Conservation (phyloP, 805 yeast species). For the Diddensiella transvaalensis region DNA sequence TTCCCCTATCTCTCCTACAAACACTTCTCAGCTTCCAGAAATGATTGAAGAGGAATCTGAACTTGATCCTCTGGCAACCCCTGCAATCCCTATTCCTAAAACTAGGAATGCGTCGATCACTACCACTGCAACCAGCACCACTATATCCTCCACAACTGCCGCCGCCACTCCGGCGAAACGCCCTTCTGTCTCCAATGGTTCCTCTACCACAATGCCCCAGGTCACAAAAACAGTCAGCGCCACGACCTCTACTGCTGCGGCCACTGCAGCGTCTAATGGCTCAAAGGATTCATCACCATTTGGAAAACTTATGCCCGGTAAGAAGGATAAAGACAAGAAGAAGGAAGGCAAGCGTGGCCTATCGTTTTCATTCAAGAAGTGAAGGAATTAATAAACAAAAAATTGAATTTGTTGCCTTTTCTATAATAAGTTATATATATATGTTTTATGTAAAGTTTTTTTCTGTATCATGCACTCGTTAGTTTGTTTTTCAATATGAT, state of each 20-base stretch:
- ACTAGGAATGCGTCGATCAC: neutral
- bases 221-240: neutral
- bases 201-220: neutral
- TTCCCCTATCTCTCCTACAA: constrained; percentile 1
- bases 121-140: neutral
- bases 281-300: neutral
- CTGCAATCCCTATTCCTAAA: neutral
- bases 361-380: constrained; percentile 15
- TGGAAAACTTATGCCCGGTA: neutral
- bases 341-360: constrained; percentile 12
- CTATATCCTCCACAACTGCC: neutral
- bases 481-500: too few species aligned
- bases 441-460: too few species aligned
- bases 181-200: constrained; percentile 1
- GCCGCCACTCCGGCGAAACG: neutral
- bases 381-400: constrained; percentile 1
- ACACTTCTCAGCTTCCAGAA: constrained; percentile 1
- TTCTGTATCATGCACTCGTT: too few species aligned
- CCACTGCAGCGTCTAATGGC: neutral
- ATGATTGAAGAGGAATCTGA: constrained; percentile 13
- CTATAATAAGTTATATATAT: too few species aligned
- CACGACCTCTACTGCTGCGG: neutral
- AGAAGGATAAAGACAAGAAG: constrained; percentile 5
- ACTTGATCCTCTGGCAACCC: constrained; percentile 1
- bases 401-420: too few species aligned